These are phyloP conservation scores for Solanum dulcamara DNA, from an alignment of 257 asterid species.

Conservation along the genomic window DNA sequence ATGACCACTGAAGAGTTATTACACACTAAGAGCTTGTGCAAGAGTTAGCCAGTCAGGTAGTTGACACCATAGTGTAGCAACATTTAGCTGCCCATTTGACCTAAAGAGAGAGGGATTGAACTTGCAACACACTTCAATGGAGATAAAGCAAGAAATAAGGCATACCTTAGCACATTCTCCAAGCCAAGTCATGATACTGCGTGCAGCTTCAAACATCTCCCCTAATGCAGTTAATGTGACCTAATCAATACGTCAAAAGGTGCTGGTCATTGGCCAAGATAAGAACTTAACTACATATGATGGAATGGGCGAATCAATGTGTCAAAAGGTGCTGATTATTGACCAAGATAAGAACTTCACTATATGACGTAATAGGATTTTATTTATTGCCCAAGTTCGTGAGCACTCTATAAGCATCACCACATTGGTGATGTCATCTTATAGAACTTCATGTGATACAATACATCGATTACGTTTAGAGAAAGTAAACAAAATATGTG, in stretches of 20 bases:
- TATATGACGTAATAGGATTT: not conserved
- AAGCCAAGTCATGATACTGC: constrained; percentile 92
- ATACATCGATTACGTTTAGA: not conserved
- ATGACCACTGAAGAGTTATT: not conserved
- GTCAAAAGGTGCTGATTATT: not conserved
- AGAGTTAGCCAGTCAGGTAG: not conserved
- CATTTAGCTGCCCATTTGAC: not conserved
- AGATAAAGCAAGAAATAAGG: not conserved
- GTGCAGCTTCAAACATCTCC: constrained; percentile 91
- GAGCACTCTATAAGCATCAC: not conserved
- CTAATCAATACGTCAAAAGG: constrained; percentile 18
- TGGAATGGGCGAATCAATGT: not conserved
- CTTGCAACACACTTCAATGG: not conserved
- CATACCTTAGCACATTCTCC: constrained; percentile 96
- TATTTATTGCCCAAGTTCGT: not conserved
- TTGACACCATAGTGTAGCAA: not conserved
- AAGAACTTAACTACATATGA: not conserved
- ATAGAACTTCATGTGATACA: not conserved
- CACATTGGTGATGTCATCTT: not conserved
- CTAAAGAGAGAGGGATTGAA: not conserved
- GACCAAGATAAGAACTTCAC: not conserved
- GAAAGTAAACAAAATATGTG: not conserved
- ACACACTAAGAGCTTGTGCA: not conserved
- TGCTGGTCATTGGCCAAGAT: not conserved
- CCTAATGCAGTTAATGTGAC: constrained; percentile 85